Evolutionary conservation across 129 eudicot genomes (phyloP), one percentile per base, ranked within the genome.

Genomic region (Oenanthe sinensis): DNA sequence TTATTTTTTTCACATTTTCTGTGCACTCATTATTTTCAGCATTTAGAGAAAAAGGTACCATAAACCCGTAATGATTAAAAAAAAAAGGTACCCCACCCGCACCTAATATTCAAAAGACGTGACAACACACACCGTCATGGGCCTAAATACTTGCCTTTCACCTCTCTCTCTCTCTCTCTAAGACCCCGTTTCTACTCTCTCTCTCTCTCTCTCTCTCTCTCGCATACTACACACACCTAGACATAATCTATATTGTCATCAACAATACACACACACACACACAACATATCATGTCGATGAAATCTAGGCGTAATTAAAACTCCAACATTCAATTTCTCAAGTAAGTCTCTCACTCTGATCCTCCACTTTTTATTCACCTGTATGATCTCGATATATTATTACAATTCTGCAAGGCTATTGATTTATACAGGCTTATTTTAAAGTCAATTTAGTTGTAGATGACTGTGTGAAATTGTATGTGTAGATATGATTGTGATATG

Each of bases 101-200:
- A 39, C 42, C 42, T 39, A 39, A 3, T 1, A 39, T 5, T 39
- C 42, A 39, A 33, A 33, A 24, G 71, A 63, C 71, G 71, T 63
- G 37, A 63, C 71, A 63, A 63, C 70, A 9, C 3, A 63, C 39
- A 63, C 16, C 72, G 72, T 33, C 40, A 26, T 65, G 71, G 65
- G 65, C 68, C 72, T 67, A 33, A 14, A 67, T 67, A 67, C 72
- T 67, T 67, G 72, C 72, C 72, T 67, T 67, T 67, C 72, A 67
- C 72, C 30, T 67, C 72, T 67, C 72, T 67, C 71, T 65, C 71
- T 5, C 67, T 13, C 69, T 60, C 69, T n/a, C 71, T 16, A 33
- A 33, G 1, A 33, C 36, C 71, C 39, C 72, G 12, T 26, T 67
- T 33, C 72, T 12, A 65, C 71, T 65, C 71, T 58, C 65, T 58